Evolutionary conservation across 2,329 filamentous ascomycete species (phyloP).

Genomic region (Trichocomaceae sp.): DNA sequence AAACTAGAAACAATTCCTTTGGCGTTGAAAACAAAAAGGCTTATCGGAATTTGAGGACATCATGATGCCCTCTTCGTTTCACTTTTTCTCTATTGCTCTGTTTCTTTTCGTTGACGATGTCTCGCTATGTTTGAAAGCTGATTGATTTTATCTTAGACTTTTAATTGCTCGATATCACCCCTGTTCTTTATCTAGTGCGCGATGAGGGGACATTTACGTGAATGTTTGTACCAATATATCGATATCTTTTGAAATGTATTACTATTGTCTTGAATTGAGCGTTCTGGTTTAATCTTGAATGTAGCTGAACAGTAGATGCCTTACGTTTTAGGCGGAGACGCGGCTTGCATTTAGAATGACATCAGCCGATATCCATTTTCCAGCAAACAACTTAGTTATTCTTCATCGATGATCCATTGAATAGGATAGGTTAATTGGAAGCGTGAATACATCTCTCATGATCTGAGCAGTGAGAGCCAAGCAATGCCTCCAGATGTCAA

Average conservation of each 20-base stretch:
- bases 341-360: not conserved
- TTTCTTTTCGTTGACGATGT: not conserved
- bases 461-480: not conserved
- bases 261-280: not conserved
- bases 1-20: constrained; percentile 9
- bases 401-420: not conserved
- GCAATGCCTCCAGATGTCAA: constrained; percentile 3
- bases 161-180: not conserved
- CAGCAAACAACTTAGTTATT: no score
- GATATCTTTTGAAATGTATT: not conserved
- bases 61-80: not conserved
- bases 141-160: not conserved
- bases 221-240: not conserved
- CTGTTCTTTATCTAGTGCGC: not conserved
- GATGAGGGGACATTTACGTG: not conserved
- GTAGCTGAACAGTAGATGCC: not conserved
- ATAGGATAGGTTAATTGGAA: no score
- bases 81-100: not conserved
- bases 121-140: not conserved
- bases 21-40: constrained; percentile 11
- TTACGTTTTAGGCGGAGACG: not conserved
- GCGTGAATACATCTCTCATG: not conserved
- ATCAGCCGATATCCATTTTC: not conserved
- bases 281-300: not conserved
- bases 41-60: not conserved